Percentiles rank a stretch among this genome's conserved stretches.
phyloP scores from a whole-genome alignment of 768 basidiomycete genomes.

The Rhizopogon roseolus region DNA sequence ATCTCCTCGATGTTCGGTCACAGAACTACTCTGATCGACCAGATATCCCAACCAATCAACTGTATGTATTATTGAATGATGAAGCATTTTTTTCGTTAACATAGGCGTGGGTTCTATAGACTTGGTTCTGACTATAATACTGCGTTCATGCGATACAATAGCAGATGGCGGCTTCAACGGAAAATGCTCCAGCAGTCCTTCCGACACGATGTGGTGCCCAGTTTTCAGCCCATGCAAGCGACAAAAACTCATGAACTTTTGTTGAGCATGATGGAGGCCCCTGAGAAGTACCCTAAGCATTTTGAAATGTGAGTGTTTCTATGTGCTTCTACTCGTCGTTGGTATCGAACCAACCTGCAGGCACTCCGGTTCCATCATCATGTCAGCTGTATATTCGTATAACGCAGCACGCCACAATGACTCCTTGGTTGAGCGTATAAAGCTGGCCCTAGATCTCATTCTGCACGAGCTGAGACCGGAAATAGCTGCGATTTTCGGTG shows the following conservation, averaged over 20 bases:
- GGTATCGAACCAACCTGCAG: background rate
- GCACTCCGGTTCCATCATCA: constrained; percentile 2
- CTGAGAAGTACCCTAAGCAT: background rate
- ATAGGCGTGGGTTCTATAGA: background rate
- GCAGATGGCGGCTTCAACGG: constrained; percentile 12
- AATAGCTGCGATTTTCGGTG: background rate
- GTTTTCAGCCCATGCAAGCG: constrained; percentile 1
- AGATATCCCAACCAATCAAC: background rate
- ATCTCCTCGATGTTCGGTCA: constrained; percentile 6
- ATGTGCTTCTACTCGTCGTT: background rate
- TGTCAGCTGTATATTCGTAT: constrained; percentile 4
- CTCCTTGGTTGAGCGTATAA: no score
- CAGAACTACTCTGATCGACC: constrained; percentile 8
- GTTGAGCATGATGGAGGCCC: background rate
- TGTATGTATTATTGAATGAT: background rate
- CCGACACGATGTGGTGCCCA: background rate
- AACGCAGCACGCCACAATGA: background rate
- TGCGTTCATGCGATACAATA: constrained; percentile 8
- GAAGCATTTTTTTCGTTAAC: background rate
- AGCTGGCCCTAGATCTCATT: background rate
- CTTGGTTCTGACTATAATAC: constrained; percentile 6
- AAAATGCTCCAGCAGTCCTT: constrained; percentile 8
- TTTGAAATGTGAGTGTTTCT: background rate
- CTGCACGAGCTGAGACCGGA: background rate
- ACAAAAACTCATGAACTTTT: background rate